These are phyloP conservation scores for Cutaneotrichosporon dermatis DNA, from an alignment of 1,284 basidiomycete species.

Conservation along the genomic window DNA sequence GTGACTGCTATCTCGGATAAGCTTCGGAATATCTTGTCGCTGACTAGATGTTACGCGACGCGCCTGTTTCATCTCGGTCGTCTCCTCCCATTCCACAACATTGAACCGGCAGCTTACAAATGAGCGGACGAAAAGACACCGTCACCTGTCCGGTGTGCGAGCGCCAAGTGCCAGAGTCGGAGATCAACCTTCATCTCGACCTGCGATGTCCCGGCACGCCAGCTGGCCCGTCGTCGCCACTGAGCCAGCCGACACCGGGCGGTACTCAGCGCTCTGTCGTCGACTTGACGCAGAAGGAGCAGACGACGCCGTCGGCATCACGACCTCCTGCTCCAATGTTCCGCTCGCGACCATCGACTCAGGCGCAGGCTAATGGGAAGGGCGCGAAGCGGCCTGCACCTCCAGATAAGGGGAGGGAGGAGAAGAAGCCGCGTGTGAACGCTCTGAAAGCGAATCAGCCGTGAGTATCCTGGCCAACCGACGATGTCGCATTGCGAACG, in stretches of 20 bases:
- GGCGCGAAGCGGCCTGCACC: no score
- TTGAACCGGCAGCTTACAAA: no score
- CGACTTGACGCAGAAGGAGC: background rate
- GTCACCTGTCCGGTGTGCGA: constrained; percentile 47
- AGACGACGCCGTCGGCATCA: background rate
- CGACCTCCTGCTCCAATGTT: background rate
- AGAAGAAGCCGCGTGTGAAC: constrained; percentile 24
- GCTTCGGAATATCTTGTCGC: no score
- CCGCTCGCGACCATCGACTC: background rate
- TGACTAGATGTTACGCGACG: no score
- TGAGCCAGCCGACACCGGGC: background rate
- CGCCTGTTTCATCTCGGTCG: no score
- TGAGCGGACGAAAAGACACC: background rate
- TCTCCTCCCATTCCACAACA: no score
- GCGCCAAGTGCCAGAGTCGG: constrained; percentile 26
- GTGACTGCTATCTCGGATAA: no score
- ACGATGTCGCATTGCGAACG: no score
- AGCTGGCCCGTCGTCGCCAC: constrained; percentile 14
- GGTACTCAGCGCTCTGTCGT: background rate
- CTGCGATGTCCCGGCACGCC: constrained; percentile 31
- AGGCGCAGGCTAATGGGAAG: background rate
- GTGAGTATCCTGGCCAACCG: constrained; percentile 20
- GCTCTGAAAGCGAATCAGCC: constrained; percentile 44
- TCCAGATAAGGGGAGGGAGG: constrained; percentile 3
- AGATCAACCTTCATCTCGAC: constrained; percentile 50